Base-by-base conservation (phyloP, 2,329 filamentous ascomycete genomes). In the Arthrobotrys megalospora region DNA sequence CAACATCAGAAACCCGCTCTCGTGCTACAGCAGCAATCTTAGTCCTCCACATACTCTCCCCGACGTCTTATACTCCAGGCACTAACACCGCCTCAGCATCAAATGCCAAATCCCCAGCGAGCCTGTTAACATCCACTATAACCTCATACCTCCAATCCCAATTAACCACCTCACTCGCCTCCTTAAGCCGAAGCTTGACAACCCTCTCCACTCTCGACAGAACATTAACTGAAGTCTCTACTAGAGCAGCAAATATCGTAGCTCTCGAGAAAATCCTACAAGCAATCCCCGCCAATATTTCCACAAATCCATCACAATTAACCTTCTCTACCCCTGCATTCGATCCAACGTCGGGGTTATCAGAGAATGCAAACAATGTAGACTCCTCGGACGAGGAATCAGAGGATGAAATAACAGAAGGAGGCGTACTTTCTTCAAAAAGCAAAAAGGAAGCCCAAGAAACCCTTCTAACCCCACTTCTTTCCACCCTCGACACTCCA, bases 161-260 rank as follows among this genome's bases (percentile, higher is more conserved):
- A 1, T 86, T 97, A 12, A 93, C 94, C 77, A 91, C 91, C 53
- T 94, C 93, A 45, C 87, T 95, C 6, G 90, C 92, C 11, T 88
- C 91, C 0, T 87, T 99, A 8, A 88, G 92, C 0, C 88, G 94
- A 21, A 91, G 93, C 0, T 87, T 99, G 14, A 90, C 91, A 3
- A 92, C 93, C 73, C 87, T 98, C 1, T 93, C 95, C 0, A 91
- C 89, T 0, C 87, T 98, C 34, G 94, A 98, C 58, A 89, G 93
- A 64, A 92, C 93, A 0, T 87, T 98, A 0, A 87, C 89, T 14
- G 96, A 98, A 82, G 90, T 97, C 21, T 92, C 92, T 6, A 90
- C 91, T 4, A 89, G 93, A 53, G 97, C 95, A 83, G 94, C 97
- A 83, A 97, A 96, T 82, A 90, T 98, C 45, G 90, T 97, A n/a